Conservation (phyloP, 1,284 basidiomycete genomes). For the Meripilus lineatus region DNA sequence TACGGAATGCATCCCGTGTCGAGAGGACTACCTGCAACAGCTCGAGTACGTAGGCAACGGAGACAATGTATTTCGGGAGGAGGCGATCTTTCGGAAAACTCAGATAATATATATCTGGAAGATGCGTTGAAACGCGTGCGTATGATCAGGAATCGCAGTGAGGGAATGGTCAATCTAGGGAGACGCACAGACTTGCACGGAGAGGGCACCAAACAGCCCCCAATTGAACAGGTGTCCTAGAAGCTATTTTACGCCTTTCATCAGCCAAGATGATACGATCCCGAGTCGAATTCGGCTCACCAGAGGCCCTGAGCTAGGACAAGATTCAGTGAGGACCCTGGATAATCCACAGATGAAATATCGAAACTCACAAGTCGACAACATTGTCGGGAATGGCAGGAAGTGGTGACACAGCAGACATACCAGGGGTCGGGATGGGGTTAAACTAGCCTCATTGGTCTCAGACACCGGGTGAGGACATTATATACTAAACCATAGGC, state of each 20-base stretch:
- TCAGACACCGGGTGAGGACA: too few relatives aligned
- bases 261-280: not conserved
- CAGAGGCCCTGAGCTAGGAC: not conserved
- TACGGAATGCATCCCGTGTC: conserved; percentile 14
- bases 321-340: not conserved
- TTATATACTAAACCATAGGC: too few relatives aligned
- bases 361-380: not conserved
- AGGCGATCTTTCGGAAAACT: conserved; percentile 5
- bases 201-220: conserved; percentile 5
- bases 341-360: not conserved
- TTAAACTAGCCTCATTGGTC: too few relatives aligned
- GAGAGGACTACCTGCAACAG: conserved; percentile 2
- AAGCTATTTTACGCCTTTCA: not conserved
- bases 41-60: not conserved
- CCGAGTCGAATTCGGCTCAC: not conserved
- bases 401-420: conserved; percentile 23
- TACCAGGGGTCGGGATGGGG: conserved; percentile 15
- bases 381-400: conserved; percentile 8
- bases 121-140: not conserved
- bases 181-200: conserved; percentile 3
- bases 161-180: not conserved
- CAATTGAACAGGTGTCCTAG: conserved; percentile 6
- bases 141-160: not conserved
- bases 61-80: conserved; percentile 1
- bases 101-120: conserved; percentile 5